These are phyloP conservation scores for Chlamydomonas sp. DNA, from an alignment of 139 green algal genomes.

Conservation along the genomic window DNA sequence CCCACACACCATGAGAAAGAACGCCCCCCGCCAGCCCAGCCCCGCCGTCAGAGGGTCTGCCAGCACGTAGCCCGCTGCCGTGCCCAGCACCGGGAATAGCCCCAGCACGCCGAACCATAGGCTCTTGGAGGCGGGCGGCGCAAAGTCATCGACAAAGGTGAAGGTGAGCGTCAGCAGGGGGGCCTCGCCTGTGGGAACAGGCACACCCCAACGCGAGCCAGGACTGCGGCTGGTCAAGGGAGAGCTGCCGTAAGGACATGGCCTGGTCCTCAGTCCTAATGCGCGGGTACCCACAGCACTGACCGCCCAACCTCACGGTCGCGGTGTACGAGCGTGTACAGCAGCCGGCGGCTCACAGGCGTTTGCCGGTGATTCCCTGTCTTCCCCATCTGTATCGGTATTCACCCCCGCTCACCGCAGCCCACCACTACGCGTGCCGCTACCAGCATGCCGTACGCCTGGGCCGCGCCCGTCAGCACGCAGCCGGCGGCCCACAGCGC, in stretches of 20 bases:
- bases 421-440: constrained; percentile 41
- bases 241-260: not conserved
- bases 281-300: not conserved
- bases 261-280: not conserved
- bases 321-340: not conserved
- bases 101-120: constrained; percentile 51
- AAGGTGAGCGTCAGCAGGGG: constrained; percentile 69
- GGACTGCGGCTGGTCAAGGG: not conserved
- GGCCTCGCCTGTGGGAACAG: constrained; percentile 58
- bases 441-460: constrained; percentile 17
- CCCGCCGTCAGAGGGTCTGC: not conserved
- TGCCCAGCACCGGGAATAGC: constrained; percentile 8
- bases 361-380: too few relatives aligned
- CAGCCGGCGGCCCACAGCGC: constrained; percentile 53
- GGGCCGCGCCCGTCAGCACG: constrained; percentile 43
- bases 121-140: constrained; percentile 44
- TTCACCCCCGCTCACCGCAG: constrained; percentile 46
- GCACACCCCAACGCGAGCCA: not conserved
- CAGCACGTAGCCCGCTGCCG: constrained; percentile 6
- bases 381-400: not conserved
- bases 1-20: constrained; percentile 71
- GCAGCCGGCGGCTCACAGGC: not conserved
- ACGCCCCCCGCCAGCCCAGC: constrained; percentile 76
- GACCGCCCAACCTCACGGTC: not conserved
- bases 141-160: constrained; percentile 72